These are phyloP conservation scores for Maudiozyma bulderi DNA, from an alignment of 805 yeast genomes.

Conservation along the genomic window DNA sequence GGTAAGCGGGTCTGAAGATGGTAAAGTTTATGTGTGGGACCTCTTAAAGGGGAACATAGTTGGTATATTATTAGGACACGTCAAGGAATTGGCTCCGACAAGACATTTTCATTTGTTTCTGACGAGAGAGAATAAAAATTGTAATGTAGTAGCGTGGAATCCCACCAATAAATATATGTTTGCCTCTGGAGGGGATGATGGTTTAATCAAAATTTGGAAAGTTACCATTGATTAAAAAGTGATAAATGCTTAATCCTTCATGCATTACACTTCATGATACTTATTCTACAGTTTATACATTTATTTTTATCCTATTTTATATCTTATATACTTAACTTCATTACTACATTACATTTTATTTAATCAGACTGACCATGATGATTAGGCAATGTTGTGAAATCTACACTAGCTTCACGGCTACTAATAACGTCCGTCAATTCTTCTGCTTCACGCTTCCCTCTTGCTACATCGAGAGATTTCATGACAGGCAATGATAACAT, in stretches of 20 bases:
- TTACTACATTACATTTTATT: neutral
- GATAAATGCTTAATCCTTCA: neutral
- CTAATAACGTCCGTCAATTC: constrained; percentile 22
- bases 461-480: constrained; percentile 42
- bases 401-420: neutral
- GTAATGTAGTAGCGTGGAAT: constrained; percentile 77
- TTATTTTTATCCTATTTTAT: neutral
- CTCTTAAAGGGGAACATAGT: constrained; percentile 58
- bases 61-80: constrained; percentile 26
- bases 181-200: constrained; percentile 84
- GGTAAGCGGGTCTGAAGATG: constrained; percentile 79
- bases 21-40: constrained; percentile 70
- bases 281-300: neutral
- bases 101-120: constrained; percentile 3
- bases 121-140: constrained; percentile 26
- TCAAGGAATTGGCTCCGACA: constrained; percentile 7
- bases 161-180: constrained; percentile 40
- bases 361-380: neutral
- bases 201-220: constrained; percentile 62
- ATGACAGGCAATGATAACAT: constrained; percentile 51
- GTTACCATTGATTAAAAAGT: constrained; percentile 18
- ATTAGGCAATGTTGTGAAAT: neutral
- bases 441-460: constrained; percentile 51
- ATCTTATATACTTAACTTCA: neutral
- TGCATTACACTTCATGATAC: neutral